These are phyloP conservation scores for Yamadazyma sp. DNA, from an alignment of 1,139 yeast species.

Conservation along the genomic window DNA sequence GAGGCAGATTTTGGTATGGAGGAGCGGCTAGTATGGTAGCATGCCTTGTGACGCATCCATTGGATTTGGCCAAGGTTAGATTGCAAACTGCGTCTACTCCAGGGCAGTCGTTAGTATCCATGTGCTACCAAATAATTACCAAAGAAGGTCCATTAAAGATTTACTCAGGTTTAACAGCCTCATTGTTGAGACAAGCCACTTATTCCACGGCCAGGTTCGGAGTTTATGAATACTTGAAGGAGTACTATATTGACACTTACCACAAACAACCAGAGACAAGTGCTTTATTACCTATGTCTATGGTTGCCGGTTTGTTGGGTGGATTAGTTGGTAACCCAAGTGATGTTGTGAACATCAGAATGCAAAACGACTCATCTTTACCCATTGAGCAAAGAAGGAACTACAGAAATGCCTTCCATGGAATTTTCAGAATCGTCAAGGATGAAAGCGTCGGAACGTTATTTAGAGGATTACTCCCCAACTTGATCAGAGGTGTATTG, in stretches of 20 bases:
- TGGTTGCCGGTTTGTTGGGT: conserved; percentile 81
- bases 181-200: conserved; percentile 81
- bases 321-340: conserved; percentile 88
- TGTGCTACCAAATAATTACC: conserved; percentile 58
- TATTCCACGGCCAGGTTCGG: conserved; percentile 88
- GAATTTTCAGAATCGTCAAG: conserved; percentile 56
- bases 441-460: conserved; percentile 64
- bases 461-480: conserved; percentile 76
- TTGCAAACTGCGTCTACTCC: conserved; percentile 71
- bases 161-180: conserved; percentile 80
- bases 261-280: conserved; percentile 37
- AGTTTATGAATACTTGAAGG: conserved; percentile 74
- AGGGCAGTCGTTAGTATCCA: conserved; percentile 59
- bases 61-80: conserved; percentile 82
- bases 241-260: conserved; percentile 39
- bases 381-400: conserved; percentile 67
- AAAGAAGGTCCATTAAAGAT: conserved; percentile 69
- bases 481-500: conserved; percentile 74
- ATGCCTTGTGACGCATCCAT: conserved; percentile 65
- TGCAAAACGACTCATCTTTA: conserved; percentile 83
- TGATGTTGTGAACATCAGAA: conserved; percentile 83
- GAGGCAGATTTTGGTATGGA: conserved; percentile 47
- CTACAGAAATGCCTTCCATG: conserved; percentile 78
- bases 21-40: conserved; percentile 70
- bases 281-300: conserved; percentile 69